phyloP scores from a whole-genome alignment of 2,329 filamentous ascomycete species.

The Pleurostoma richardsiae region DNA sequence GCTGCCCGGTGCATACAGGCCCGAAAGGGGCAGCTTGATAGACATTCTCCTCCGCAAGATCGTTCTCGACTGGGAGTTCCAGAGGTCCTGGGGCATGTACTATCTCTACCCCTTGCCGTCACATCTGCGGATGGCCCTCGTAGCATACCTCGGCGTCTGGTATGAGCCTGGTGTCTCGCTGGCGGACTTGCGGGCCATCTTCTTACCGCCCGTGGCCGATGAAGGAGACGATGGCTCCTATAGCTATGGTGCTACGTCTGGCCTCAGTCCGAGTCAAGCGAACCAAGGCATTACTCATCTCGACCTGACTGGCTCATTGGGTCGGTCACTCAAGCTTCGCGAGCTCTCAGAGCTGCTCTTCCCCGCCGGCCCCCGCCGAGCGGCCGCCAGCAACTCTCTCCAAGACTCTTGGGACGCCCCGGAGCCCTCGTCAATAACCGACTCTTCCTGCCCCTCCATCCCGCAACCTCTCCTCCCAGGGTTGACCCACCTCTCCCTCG shows the following conservation, averaged over 20 bases:
- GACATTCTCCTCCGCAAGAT: constrained; percentile 45
- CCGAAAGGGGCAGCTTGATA: constrained; percentile 41
- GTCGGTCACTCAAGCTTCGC: constrained; percentile 44
- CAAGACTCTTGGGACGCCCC: constrained; percentile 51
- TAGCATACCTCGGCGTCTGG: constrained; percentile 43
- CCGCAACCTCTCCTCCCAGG: constrained; percentile 44
- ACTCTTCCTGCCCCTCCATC: constrained; percentile 7
- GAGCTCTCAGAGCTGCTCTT: constrained; percentile 48
- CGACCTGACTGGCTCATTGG: constrained; percentile 49
- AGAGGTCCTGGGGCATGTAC: constrained; percentile 50
- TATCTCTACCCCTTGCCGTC: constrained; percentile 52
- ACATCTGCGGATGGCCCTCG: constrained; percentile 44
- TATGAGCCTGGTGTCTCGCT: constrained; percentile 41
- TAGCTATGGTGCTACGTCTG: constrained; percentile 7
- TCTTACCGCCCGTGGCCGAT: constrained; percentile 27
- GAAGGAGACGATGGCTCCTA: constrained; percentile 10
- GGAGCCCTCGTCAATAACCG: constrained; percentile 17
- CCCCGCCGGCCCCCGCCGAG: constrained; percentile 16
- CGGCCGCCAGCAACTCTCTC: constrained; percentile 13
- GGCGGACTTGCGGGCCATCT: constrained; percentile 42
- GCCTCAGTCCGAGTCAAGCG: constrained; percentile 15
- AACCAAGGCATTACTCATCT: constrained; percentile 46
- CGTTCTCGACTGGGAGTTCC: constrained; percentile 49
- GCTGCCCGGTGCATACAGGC: constrained; percentile 41
- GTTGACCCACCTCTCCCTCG: constrained; percentile 57